phyloP scores from a whole-genome alignment of 331 rosid species.

The Quercus tomentella region DNA sequence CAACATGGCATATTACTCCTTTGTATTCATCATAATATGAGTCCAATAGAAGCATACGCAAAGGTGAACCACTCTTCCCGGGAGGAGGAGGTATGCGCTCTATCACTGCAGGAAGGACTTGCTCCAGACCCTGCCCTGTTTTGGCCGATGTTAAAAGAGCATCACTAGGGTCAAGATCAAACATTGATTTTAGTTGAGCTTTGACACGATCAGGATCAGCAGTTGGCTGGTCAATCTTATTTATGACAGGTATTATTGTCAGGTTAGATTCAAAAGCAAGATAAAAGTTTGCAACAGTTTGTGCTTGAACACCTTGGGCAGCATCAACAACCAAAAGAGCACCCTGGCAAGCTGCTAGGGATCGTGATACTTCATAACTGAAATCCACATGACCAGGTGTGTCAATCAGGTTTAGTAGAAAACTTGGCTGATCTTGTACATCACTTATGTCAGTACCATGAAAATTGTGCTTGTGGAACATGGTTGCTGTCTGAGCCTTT shows the following conservation, averaged over 20 bases:
- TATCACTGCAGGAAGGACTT: conserved; percentile 86
- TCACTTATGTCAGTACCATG: conserved; percentile 26
- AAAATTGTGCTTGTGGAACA: conserved; percentile 54
- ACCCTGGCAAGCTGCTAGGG: conserved; percentile 97
- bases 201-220: conserved; percentile 89
- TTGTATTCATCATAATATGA: conserved; percentile 89
- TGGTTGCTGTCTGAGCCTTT: conserved; percentile 93
- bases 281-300: conserved; percentile 95
- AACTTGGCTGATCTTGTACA: conserved; percentile 31
- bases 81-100: conserved; percentile 84
- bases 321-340: conserved; percentile 97
- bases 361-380: conserved; percentile 93
- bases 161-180: conserved; percentile 77
- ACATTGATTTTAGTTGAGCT: conserved; percentile 81
- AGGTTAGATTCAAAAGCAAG: conserved; percentile 88
- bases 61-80: conserved; percentile 53
- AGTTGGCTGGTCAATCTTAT: conserved; percentile 94
- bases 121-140: conserved; percentile 91
- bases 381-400: conserved; percentile 98
- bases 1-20: conserved; percentile 95
- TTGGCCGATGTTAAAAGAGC: conserved; percentile 85
- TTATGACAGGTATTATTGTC: conserved; percentile 71
- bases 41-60: conserved; percentile 92
- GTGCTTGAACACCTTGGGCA: conserved; percentile 98
- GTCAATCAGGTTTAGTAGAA: conserved; percentile 77